Base-by-base conservation (phyloP, 140 eudicot genomes). In the Artemisia princeps region DNA sequence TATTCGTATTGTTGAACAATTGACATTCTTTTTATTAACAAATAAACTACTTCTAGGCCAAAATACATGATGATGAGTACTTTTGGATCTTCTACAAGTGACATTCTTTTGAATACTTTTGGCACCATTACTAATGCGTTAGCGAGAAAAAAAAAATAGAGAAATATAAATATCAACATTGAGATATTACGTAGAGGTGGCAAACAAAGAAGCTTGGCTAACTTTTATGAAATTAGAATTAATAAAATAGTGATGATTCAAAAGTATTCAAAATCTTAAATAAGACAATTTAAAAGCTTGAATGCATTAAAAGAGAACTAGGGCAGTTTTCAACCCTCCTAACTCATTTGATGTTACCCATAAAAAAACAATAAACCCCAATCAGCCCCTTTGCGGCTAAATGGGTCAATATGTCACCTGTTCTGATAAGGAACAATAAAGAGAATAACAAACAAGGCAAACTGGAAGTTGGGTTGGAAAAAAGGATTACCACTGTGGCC, bases 401-500 rank as follows among this genome's bases (percentile, higher is more conserved):
- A 30, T 7, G 61, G 71, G 11, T 42, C n/a, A 1, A 30, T 7
- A 33, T 19, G 14, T 12, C 44, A 24, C 12, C 8, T 26, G 44
- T 71, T n/a, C 24, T 53, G 54, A n/a, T 44, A 42, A 63, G 22
- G 50, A 57, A 33, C 68, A 9, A 50, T 49, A 52, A 49, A 49
- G 77, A 54, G 7, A 28, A 52, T 55, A 45, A 10, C 68, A 62
- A 48, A 53, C 55, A 55, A 15, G 68, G n/a, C 51, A 62, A 20
- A 24, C 56, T 53, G 15, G 58, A 72, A 64, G 4, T 62, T 20
- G 8, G 10, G 64, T 68, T 42, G 46, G 60, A 64, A 12, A 57
- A 62, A 58, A 74, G 60, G 54, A 77, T 87, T 86, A 92, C 99
- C 94, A 85, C 99, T 61, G 83, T 80, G 58, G 90, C 87, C 57